Conservation (phyloP, 345 rosid genomes). For the Raphanus sativus region DNA sequence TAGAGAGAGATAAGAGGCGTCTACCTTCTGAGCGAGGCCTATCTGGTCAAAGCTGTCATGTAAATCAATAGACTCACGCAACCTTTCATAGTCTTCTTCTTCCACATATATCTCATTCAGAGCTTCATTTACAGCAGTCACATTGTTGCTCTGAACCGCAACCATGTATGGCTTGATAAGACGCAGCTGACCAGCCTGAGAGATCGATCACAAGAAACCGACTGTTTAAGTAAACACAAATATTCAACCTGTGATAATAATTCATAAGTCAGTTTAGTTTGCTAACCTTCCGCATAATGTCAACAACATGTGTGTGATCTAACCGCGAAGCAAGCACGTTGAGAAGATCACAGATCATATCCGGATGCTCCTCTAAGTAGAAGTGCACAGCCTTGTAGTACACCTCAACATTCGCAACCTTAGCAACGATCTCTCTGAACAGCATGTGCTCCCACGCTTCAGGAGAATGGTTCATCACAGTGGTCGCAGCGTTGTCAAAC, state of each 20-base stretch:
- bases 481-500: conserved; percentile 97
- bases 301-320: conserved; percentile 97
- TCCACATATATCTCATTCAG: conserved; percentile 87
- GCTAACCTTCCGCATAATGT: conserved; percentile 90
- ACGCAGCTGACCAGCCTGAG: conserved; percentile 90
- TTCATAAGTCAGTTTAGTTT: neutral
- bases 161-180: conserved; percentile 96
- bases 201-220: conserved; percentile 28
- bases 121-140: conserved; percentile 93
- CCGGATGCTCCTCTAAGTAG: conserved; percentile 97
- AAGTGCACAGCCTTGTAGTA: conserved; percentile 98
- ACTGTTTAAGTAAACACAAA: neutral
- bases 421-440: conserved; percentile 86
- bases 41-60: conserved; percentile 94
- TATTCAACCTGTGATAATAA: too few species aligned
- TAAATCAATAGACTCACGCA: conserved; percentile 88
- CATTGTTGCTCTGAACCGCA: conserved; percentile 94
- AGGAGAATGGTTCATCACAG: conserved; percentile 98
- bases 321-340: conserved; percentile 92
- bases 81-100: conserved; percentile 93
- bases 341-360: conserved; percentile 86
- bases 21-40: conserved; percentile 90
- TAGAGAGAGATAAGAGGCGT: neutral
- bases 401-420: conserved; percentile 93
- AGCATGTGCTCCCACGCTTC: conserved; percentile 99